Conservation (phyloP, 2,329 filamentous ascomycete species). For the Nigrospora sphaerica region DNA sequence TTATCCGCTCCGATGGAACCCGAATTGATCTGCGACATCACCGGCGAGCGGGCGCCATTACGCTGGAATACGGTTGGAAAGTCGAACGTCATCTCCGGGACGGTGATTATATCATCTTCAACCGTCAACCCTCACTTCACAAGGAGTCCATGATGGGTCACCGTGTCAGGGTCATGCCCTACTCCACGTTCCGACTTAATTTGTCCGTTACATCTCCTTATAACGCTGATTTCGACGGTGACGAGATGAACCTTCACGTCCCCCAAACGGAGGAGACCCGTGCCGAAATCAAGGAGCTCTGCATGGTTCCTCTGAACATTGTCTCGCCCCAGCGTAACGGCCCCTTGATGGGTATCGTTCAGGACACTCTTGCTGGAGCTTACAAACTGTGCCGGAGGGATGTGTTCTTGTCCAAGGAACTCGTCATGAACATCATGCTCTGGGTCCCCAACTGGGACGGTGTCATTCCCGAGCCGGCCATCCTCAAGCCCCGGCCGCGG, state of each 20-base stretch:
- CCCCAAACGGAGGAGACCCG: constrained; percentile 96
- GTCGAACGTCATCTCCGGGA: constrained; percentile 95
- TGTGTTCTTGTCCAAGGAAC: constrained; percentile 80
- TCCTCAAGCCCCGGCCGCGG: constrained; percentile 81
- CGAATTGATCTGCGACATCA: constrained; percentile 93
- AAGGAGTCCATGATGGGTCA: constrained; percentile 99
- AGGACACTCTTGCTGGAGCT: constrained; percentile 91
- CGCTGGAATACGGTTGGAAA: constrained; percentile 94
- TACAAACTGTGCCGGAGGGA: constrained; percentile 97
- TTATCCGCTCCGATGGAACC: constrained; percentile 88
- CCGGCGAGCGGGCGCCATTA: constrained; percentile 78
- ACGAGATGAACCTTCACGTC: constrained; percentile 99
- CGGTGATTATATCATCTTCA: constrained; percentile 98
- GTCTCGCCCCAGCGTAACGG: constrained; percentile 96
- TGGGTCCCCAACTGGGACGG: constrained; percentile 99
- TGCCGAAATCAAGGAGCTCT: constrained; percentile 88
- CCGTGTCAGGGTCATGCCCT: constrained; percentile 94
- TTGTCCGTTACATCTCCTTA: constrained; percentile 96
- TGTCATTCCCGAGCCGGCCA: constrained; percentile 85
- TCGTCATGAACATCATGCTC: constrained; percentile 94
- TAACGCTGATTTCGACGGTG: constrained; percentile 99
- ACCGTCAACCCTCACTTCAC: constrained; percentile 96
- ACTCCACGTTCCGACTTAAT: constrained; percentile 96
- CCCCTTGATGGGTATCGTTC: constrained; percentile 98
- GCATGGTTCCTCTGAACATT: constrained; percentile 97